Evolutionary conservation across 768 basidiomycete genomes (phyloP).

Genomic region (Leccinum obscurum): DNA sequence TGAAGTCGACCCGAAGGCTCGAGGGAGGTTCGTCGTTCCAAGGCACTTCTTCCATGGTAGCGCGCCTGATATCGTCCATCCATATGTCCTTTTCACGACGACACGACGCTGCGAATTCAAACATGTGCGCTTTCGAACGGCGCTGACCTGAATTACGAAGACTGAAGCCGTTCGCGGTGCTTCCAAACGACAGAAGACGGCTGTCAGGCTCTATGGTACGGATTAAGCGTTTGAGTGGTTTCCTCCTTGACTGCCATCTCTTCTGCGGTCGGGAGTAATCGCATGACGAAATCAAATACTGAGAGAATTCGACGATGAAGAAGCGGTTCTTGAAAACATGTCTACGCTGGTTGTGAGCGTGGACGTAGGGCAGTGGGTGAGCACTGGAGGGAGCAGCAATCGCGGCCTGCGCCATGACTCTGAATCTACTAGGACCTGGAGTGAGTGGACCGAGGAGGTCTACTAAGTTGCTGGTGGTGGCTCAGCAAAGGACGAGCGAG

Average conservation of each 20-base stretch:
- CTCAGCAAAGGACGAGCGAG: constrained; percentile 7
- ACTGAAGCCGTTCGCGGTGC: constrained; percentile 96
- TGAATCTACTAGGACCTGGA: constrained; percentile 2
- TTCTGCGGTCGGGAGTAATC: constrained; percentile 84
- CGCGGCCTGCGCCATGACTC: constrained; percentile 32
- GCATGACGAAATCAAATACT: constrained; percentile 92
- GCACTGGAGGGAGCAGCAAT: constrained; percentile 16
- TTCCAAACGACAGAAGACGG: constrained; percentile 90
- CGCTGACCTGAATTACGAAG: constrained; percentile 86
- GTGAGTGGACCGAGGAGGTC: background rate
- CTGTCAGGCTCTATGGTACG: constrained; percentile 92
- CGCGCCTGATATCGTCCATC: no score
- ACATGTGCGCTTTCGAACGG: background rate
- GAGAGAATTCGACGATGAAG: constrained; percentile 77
- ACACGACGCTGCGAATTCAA: no score
- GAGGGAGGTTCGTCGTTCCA: no score
- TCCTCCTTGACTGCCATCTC: constrained; percentile 93
- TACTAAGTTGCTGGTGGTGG: constrained; percentile 2
- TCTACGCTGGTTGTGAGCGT: constrained; percentile 38
- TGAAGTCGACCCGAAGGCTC: no score
- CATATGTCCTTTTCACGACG: no score
- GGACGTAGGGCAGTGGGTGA: constrained; percentile 28
- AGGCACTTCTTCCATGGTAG: no score
- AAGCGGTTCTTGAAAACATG: constrained; percentile 55
- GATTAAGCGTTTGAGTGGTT: constrained; percentile 92